Percentiles rank a stretch among this genome's conserved stretches.
phyloP scores from a whole-genome alignment of 169 alveolate species.

The Eimeria falciformis region DNA sequence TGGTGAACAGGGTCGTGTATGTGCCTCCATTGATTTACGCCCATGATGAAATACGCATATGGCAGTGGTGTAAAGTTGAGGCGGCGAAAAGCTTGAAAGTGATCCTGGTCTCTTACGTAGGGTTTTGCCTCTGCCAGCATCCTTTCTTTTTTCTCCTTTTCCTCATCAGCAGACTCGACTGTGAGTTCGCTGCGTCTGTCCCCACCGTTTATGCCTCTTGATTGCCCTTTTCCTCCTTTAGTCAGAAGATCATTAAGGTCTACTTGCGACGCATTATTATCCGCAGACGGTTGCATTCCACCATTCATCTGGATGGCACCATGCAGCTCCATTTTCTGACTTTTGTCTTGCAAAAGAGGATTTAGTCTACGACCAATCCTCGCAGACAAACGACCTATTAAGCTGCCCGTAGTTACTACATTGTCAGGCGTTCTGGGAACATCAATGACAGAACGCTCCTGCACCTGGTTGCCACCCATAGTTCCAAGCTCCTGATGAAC shows the following conservation, averaged over 20 bases:
- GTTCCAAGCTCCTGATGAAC: background rate
- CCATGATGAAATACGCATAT: slow-evolving; percentile 55
- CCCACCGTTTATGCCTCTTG: background rate
- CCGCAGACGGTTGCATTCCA: too few species aligned
- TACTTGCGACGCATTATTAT: background rate
- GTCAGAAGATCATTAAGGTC: background rate
- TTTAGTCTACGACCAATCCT: too few species aligned
- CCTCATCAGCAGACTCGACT: background rate
- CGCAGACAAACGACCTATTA: too few species aligned
- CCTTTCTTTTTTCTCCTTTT: background rate
- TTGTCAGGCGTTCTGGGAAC: too few species aligned
- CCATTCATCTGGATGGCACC: too few species aligned
- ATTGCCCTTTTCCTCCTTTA: background rate
- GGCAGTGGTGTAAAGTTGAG: slow-evolving; percentile 15
- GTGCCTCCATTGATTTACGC: slow-evolving; percentile 53
- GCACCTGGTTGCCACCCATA: background rate
- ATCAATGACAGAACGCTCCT: too few species aligned
- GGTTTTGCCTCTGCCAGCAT: background rate
- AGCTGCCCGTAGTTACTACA: too few species aligned
- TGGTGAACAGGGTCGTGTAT: slow-evolving; percentile 43
- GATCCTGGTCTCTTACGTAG: background rate
- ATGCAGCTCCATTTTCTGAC: too few species aligned
- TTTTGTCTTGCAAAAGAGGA: too few species aligned
- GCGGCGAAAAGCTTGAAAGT: background rate
- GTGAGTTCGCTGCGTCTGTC: background rate